Evolutionary conservation across 805 yeast species (phyloP), one percentile per base, ranked within the genome.

Genomic region (Kazachstania viticola): DNA sequence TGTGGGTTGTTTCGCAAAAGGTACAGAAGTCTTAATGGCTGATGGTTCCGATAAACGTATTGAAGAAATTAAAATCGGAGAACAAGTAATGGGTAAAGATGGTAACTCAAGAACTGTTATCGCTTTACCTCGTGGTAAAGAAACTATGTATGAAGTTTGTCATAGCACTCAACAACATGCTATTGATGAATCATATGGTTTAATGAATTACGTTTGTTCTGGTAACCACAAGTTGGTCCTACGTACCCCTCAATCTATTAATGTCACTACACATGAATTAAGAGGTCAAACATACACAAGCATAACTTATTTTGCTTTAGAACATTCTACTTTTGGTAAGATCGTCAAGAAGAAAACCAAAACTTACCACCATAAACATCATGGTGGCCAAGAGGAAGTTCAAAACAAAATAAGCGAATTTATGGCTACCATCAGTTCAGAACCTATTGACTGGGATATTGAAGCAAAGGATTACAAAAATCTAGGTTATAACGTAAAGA

Each of bases 1-100:
- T 54, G 95, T 84, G 34, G 98, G 97, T 37, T 74, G 71, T 48
- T 46, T 49, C 35, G 51, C 55, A 12, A 46, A 54, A 36, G 66
- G 67, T 36, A 60, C 65, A 29, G 35, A 56, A 36, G 70, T 67
- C 18, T 36, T 64, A 44, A 62, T 63, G 69, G 60, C 65, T 23
- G 60, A 64, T 42, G 71, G 70, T 48, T 18, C 49, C 16, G 54
- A 46, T 23, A 46, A 42, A 31, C 31, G 35, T 1, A 50, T 65
- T 34, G 69, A 65, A 46, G 43, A 48, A 8, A 44, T 65, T 37
- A 30, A 40, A 18, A 45, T 62, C 32, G 69, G 66, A 39, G 69
- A 65, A 17, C 15, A 36, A 12, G 70, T 65, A 21, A 51, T 65
- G 61, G 71, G 70, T 51, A 49, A 52, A 36, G 69, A 65, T 41